Conservation (phyloP, 176 grass and related monocot species). For the maize (Zea mays) region DNA sequence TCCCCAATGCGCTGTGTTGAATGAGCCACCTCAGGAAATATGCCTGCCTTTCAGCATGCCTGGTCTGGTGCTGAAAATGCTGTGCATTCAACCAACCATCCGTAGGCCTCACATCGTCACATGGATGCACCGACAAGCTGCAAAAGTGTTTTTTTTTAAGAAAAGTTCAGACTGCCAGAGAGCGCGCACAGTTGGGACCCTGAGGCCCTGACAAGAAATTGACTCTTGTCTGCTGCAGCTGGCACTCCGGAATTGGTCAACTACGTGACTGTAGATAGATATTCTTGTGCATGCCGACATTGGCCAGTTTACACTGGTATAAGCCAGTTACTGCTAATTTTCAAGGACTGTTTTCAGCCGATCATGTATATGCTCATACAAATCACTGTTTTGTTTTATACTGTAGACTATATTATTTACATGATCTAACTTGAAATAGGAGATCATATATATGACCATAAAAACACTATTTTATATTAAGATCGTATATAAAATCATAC, state of each 20-base stretch:
- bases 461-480: too few species aligned
- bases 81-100: too few species aligned
- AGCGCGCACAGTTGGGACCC: background rate
- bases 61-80: too few species aligned
- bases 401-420: too few species aligned
- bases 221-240: background rate
- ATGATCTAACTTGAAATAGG: too few species aligned
- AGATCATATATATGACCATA: too few species aligned
- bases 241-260: background rate
- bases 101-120: constrained; percentile 9
- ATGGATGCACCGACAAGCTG: constrained; percentile 14
- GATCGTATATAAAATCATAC: too few species aligned
- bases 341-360: too few species aligned
- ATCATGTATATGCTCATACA: too few species aligned
- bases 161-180: background rate
- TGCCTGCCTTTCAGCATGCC: background rate
- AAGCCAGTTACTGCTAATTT: too few species aligned
- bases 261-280: constrained; percentile 1
- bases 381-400: too few species aligned
- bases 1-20: too few species aligned
- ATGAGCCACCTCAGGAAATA: background rate
- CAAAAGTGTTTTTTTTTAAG: background rate
- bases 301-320: background rate
- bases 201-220: constrained; percentile 9
- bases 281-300: background rate